These are phyloP conservation scores for Xylariomycetidae sp. DNA, from an alignment of 2,329 filamentous ascomycete species.

Conservation along the genomic window DNA sequence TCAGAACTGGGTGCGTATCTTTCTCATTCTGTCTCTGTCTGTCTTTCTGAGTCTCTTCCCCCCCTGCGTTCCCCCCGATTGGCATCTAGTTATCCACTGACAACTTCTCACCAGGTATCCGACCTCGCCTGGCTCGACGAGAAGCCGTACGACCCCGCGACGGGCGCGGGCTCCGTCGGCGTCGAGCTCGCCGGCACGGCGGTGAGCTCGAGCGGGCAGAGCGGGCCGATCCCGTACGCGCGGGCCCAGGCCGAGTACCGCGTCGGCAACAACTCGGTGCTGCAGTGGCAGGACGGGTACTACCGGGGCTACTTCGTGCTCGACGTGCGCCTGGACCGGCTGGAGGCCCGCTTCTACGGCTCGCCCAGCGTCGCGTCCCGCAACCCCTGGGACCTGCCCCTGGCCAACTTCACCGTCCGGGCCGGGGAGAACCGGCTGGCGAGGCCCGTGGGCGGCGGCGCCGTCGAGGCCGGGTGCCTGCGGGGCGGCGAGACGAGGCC, in stretches of 20 bases:
- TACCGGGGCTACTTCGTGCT: constrained; percentile 72
- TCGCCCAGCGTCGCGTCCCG: constrained; percentile 52
- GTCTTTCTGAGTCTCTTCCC: no score
- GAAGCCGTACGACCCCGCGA: constrained; percentile 46
- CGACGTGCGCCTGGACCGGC: constrained; percentile 48
- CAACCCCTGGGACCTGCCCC: constrained; percentile 59
- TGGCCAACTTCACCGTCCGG: constrained; percentile 67
- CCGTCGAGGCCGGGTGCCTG: constrained; percentile 50
- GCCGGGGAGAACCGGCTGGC: constrained; percentile 55
- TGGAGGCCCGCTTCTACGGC: constrained; percentile 62
- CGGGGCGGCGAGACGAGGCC: constrained; percentile 39
- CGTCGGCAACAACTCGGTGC: constrained; percentile 51
- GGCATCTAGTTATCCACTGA: no score
- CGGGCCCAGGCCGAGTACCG: constrained; percentile 27
- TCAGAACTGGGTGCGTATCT: constrained; percentile 62
- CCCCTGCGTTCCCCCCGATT: no score
- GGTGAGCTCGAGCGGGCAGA: constrained; percentile 58
- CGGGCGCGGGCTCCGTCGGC: constrained; percentile 52
- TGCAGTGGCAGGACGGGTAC: constrained; percentile 71
- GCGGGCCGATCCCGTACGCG: constrained; percentile 42
- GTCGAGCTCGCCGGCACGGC: constrained; percentile 65
- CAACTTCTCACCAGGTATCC: no score
- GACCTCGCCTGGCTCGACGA: constrained; percentile 56
- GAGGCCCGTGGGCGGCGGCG: constrained; percentile 36
- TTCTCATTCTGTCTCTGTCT: no score